phyloP scores from a whole-genome alignment of 176 grass and related monocot species.

The Carex parvula region DNA sequence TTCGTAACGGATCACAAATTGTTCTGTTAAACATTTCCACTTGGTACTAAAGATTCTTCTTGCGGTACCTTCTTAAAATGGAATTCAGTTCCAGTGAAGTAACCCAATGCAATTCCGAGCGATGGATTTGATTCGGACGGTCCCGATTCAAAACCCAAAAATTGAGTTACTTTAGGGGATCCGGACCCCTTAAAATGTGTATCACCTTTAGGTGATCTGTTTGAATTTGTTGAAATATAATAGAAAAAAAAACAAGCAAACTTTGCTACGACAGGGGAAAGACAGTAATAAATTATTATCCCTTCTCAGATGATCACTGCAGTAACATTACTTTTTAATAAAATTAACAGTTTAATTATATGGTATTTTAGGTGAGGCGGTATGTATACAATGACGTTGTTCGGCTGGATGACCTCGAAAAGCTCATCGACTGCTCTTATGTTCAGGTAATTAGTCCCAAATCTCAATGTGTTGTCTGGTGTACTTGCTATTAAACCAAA shows the following conservation, averaged over 20 bases:
- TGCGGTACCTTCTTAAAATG: not conserved
- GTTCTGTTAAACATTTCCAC: not conserved
- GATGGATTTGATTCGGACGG: too few relatives aligned
- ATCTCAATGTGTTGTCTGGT: conserved; percentile 16
- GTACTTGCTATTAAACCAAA: conserved; percentile 9
- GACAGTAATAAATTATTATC: conserved; percentile 1
- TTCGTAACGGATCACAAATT: not conserved
- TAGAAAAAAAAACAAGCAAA: not conserved
- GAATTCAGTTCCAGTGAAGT: too few relatives aligned
- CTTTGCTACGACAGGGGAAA: not conserved
- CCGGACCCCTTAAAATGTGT: not conserved
- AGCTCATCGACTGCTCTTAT: conserved; percentile 88
- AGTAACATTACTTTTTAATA: not conserved
- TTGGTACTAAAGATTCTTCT: conserved; percentile 16
- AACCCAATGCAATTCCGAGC: too few relatives aligned
- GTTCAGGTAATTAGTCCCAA: conserved; percentile 54
- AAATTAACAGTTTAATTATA: not conserved
- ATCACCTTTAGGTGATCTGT: not conserved
- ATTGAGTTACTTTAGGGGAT: too few relatives aligned
- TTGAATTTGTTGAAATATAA: not conserved
- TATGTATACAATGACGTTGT: conserved; percentile 97
- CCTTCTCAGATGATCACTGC: not conserved
- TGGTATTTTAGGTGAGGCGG: conserved; percentile 52
- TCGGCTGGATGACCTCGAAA: conserved; percentile 79
- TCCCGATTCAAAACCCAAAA: too few relatives aligned